Conservation (phyloP, 2,329 filamentous ascomycete genomes). For the Apiospora pterosperma region DNA sequence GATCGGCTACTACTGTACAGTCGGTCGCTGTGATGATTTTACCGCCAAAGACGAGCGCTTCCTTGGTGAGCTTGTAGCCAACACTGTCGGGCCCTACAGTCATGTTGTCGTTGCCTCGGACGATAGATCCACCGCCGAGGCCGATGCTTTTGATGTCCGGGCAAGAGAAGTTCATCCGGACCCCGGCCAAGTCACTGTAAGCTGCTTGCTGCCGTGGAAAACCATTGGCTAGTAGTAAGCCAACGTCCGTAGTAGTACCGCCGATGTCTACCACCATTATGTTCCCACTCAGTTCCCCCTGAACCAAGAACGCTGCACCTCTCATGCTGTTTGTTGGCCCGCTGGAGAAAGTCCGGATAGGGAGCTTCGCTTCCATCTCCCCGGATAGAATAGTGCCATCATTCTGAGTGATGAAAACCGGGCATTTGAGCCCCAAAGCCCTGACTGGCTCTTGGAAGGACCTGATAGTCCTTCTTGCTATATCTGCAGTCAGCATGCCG, state of each 20-base stretch:
- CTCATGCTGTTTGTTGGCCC: conserved; percentile 63
- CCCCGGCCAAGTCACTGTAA: conserved; percentile 59
- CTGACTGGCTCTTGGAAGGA: conserved; percentile 52
- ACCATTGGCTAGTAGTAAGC: conserved; percentile 56
- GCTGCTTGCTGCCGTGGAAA: conserved; percentile 62
- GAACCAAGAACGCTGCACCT: conserved; percentile 57
- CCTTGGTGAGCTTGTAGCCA: conserved; percentile 51
- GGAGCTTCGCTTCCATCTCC: conserved; percentile 49
- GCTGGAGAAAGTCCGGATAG: conserved; percentile 60
- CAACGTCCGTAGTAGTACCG: conserved; percentile 64
- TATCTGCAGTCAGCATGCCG: conserved; percentile 16
- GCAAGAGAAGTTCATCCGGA: conserved; percentile 58
- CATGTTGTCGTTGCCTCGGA: conserved; percentile 37
- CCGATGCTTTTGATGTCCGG: conserved; percentile 59
- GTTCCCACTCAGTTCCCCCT: conserved; percentile 29
- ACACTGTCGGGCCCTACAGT: conserved; percentile 61
- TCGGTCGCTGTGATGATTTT: conserved; percentile 58
- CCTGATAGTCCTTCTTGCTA: conserved; percentile 45
- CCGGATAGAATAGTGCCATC: conserved; percentile 59
- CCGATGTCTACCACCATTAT: conserved; percentile 65
- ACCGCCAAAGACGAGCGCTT: conserved; percentile 56
- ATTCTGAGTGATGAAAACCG: conserved; percentile 61
- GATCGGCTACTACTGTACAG: conserved; percentile 35
- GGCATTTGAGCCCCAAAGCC: conserved; percentile 46
- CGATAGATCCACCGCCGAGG: conserved; percentile 55